A percentile compares a stretch with the other conserved stretches of the same genome.
phyloP scores from a whole-genome alignment of 768 basidiomycete species.

The Trametes coccinea region DNA sequence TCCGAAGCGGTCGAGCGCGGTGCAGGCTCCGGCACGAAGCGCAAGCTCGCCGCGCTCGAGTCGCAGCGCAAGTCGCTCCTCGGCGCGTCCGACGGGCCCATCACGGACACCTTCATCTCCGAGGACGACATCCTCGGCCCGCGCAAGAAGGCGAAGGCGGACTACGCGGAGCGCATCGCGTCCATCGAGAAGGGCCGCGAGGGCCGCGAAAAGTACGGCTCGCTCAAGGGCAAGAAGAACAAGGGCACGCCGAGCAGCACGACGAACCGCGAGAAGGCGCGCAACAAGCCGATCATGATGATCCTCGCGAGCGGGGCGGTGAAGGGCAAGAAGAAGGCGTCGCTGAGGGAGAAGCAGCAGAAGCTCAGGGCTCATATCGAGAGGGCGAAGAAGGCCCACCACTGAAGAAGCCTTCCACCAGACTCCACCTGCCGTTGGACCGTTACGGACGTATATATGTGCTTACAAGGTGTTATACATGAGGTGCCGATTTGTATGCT shows the following conservation, averaged over 20 bases:
- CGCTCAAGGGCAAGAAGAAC: slow-evolving; percentile 88
- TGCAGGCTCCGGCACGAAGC: slow-evolving; percentile 77
- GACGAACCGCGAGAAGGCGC: slow-evolving; percentile 89
- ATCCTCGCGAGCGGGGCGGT: slow-evolving; percentile 75
- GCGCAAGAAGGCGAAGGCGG: slow-evolving; percentile 88
- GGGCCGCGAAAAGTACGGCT: slow-evolving; percentile 91
- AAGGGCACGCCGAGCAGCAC: slow-evolving; percentile 80
- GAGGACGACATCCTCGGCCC: slow-evolving; percentile 93
- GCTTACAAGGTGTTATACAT: too few species aligned
- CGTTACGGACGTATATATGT: not conserved
- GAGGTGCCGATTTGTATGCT: not conserved
- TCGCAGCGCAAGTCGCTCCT: slow-evolving; percentile 61
- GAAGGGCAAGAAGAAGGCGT: slow-evolving; percentile 81
- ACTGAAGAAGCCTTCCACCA: slow-evolving; percentile 1
- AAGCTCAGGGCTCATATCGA: slow-evolving; percentile 77
- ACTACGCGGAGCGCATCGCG: slow-evolving; percentile 92
- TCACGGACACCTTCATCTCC: slow-evolving; percentile 68
- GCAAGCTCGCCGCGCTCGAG: slow-evolving; percentile 84
- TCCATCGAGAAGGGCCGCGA: slow-evolving; percentile 91
- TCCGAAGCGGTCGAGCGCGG: slow-evolving; percentile 65
- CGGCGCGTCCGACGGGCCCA: slow-evolving; percentile 36
- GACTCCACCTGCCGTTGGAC: not conserved
- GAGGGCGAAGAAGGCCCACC: slow-evolving; percentile 53
- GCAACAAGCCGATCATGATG: slow-evolving; percentile 97
- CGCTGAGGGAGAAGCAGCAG: slow-evolving; percentile 78